phyloP scores from a whole-genome alignment of 228 moss, liverwort and hornwort species.

The Sphagnum fallax region DNA sequence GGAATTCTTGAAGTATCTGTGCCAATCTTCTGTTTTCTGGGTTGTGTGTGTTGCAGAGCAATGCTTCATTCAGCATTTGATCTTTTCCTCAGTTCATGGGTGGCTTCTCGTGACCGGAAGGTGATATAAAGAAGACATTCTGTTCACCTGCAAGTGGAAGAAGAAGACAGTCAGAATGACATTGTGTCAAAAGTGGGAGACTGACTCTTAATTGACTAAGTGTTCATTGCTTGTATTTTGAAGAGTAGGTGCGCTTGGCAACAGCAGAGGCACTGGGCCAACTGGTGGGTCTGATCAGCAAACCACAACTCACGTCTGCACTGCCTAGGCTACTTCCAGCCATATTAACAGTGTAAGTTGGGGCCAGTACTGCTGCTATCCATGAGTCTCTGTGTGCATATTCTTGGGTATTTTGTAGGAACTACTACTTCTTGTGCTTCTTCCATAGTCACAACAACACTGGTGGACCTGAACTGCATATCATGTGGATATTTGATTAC shows the following conservation, averaged over 20 bases:
- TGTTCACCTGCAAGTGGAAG: background rate
- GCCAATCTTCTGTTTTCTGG: too few species aligned
- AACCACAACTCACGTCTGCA: conserved; percentile 57
- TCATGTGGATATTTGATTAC: too few species aligned
- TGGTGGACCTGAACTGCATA: too few species aligned
- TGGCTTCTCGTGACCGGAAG: conserved; percentile 59
- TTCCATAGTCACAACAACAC: too few species aligned
- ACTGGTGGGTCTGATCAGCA: conserved; percentile 73
- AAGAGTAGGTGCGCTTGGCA: conserved; percentile 68
- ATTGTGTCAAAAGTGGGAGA: background rate
- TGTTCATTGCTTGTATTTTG: background rate
- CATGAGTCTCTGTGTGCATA: background rate
- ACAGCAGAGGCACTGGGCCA: conserved; percentile 76
- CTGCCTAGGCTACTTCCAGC: conserved; percentile 85
- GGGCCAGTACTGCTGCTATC: background rate
- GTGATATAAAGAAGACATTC: conserved; percentile 10
- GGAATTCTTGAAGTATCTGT: too few species aligned
- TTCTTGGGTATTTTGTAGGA: background rate
- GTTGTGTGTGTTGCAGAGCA: conserved; percentile 43
- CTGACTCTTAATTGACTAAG: too few species aligned
- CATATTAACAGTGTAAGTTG: conserved; percentile 73
- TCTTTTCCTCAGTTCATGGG: conserved; percentile 78
- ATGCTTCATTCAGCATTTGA: conserved; percentile 89
- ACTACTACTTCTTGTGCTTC: too few species aligned
- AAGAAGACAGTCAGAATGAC: background rate